Evolutionary conservation across 2,329 filamentous ascomycete species (phyloP).

Genomic region (Penicillium sp.): DNA sequence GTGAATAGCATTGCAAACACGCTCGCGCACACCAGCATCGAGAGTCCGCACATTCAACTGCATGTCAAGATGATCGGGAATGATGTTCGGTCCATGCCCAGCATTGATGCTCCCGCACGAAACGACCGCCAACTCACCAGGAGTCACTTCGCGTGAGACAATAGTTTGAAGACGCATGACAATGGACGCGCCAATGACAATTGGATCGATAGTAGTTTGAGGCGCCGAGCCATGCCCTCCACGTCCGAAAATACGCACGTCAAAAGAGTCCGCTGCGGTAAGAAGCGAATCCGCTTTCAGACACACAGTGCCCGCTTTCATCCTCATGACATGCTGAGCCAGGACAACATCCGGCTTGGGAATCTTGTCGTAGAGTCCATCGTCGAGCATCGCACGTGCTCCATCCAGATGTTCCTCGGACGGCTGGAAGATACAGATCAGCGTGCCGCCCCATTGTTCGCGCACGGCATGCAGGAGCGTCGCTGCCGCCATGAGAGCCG

Average conservation of each 20-base stretch:
- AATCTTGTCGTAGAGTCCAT: constrained; percentile 54
- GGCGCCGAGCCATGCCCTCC: constrained; percentile 48
- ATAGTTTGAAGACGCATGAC: constrained; percentile 43
- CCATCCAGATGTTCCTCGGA: constrained; percentile 60
- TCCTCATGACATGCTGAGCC: constrained; percentile 53
- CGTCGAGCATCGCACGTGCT: constrained; percentile 58
- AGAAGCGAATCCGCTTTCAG: constrained; percentile 33
- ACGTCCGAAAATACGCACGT: constrained; percentile 40
- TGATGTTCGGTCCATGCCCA: constrained; percentile 47
- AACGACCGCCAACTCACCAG: constrained; percentile 45
- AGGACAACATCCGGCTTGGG: constrained; percentile 57
- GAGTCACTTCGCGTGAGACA: constrained; percentile 40
- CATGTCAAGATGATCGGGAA: constrained; percentile 43
- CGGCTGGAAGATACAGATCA: constrained; percentile 63
- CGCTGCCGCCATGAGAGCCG: constrained; percentile 56
- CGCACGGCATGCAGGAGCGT: constrained; percentile 46
- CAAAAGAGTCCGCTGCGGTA: constrained; percentile 38
- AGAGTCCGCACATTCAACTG: constrained; percentile 44
- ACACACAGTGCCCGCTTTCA: constrained; percentile 37
- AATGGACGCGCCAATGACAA: constrained; percentile 44
- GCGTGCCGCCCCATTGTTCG: constrained; percentile 56
- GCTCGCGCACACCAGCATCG: constrained; percentile 29
- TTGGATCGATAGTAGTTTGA: constrained; percentile 48
- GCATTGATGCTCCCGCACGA: constrained; percentile 46
- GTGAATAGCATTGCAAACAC: constrained; percentile 38